Base-by-base conservation (phyloP, 495 filamentous ascomycete genomes). In the Geoglossum glabrum region DNA sequence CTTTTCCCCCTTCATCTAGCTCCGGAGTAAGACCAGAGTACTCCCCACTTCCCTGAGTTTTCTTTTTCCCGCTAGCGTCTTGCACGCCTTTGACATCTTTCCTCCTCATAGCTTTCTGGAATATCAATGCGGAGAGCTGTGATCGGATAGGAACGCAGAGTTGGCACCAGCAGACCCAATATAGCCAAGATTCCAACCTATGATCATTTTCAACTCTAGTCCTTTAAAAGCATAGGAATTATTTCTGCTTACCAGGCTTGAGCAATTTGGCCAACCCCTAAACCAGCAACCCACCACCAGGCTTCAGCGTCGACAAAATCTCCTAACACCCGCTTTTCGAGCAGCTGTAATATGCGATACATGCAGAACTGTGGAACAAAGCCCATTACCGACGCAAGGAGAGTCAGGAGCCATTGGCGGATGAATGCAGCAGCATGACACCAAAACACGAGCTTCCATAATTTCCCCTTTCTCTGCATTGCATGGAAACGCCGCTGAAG, bases 91-190 rank as follows among this genome's bases (percentile, higher is more conserved):
- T 90, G 27, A 85, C 79, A 66, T 93, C 85, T 62, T 92, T 93
- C 38, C 81, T 76, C 28, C 82, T 78, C 79, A 87, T 82, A 0
- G 85, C 75, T 66, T 93, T 92, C 43, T 79, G 75, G 60, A 90
- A 90, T 10, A 90, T 76, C 21, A 86, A 69, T 0, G 84, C 79
- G 1, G 84, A 82, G 1, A 90, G 69, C 57, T 88, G 82, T 25
- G 77, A 73, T 31, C 82, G 79, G 33, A 90, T 72, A 1, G 82
- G 83, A 21, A 86, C 72, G 23, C 74, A 74, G 3, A 88, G 61
- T 38, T 78, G 74, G 0, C 79, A 77, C 65, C 74, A 86, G 0
- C 78, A 78, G 26, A 82, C 63, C 84, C 84, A 89, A 64, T 73
- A 79, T 3, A 79, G 58, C 71, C 77, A 81, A 0, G 77, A 68